phyloP scores from a whole-genome alignment of 805 yeast species.

The Tetrapisispora taiwanensis region DNA sequence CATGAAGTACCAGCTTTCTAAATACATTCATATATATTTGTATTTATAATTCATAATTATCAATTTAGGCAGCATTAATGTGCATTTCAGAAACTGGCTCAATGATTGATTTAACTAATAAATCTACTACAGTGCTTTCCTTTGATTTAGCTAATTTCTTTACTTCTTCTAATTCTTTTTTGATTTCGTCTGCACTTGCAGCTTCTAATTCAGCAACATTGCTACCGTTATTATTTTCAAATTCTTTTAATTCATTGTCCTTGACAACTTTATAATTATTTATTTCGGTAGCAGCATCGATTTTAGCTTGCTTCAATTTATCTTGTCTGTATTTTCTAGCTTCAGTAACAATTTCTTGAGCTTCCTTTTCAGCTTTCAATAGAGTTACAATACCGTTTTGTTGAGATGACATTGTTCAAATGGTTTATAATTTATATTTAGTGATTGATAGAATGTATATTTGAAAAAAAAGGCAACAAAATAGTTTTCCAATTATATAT shows the following conservation, averaged over 20 bases:
- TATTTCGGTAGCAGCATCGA: slow-evolving; percentile 86
- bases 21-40: background rate
- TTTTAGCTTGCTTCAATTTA: slow-evolving; percentile 85
- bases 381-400: slow-evolving; percentile 30
- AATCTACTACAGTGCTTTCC: slow-evolving; percentile 57
- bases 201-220: slow-evolving; percentile 44
- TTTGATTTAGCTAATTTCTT: slow-evolving; percentile 52
- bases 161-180: slow-evolving; percentile 60
- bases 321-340: slow-evolving; percentile 76
- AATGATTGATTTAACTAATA: slow-evolving; percentile 70
- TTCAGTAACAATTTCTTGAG: slow-evolving; percentile 89
- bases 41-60: background rate
- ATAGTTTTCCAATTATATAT: too few relatives aligned
- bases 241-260: slow-evolving; percentile 68
- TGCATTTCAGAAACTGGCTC: slow-evolving; percentile 77
- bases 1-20: background rate
- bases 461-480: too few relatives aligned
- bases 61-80: slow-evolving; percentile 45
- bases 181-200: slow-evolving; percentile 67
- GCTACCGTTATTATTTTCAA: slow-evolving; percentile 61
- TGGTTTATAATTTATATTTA: too few relatives aligned
- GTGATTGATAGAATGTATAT: too few relatives aligned
- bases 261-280: slow-evolving; percentile 75
- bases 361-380: slow-evolving; percentile 81
- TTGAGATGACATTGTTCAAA: slow-evolving; percentile 18